phyloP scores from a whole-genome alignment of 148 eudicot genomes.

The Tetragonia tetragonoides region DNA sequence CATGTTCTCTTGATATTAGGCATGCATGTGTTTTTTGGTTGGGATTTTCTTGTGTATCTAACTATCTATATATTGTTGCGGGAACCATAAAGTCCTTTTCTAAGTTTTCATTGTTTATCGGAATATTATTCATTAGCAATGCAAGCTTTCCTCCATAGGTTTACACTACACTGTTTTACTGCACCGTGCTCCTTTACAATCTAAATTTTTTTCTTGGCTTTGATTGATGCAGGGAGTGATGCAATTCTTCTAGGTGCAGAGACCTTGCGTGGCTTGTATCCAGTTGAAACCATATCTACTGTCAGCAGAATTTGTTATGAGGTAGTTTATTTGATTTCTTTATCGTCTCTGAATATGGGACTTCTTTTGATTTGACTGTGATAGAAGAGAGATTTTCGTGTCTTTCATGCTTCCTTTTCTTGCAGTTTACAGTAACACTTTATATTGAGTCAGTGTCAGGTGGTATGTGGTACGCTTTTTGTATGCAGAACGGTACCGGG shows the following conservation, averaged over 20 bases:
- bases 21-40: no score
- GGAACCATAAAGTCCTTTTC: no score
- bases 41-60: constrained; percentile 1
- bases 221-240: constrained; percentile 67
- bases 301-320: constrained; percentile 91
- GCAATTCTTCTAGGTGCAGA: constrained; percentile 99
- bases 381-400: neutral
- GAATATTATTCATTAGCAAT: no score
- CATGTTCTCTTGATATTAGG: no score
- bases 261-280: constrained; percentile 86
- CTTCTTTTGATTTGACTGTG: neutral
- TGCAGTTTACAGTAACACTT: no score
- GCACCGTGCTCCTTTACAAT: no score
- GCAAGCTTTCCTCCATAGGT: no score
- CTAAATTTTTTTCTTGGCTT: constrained; percentile 2
- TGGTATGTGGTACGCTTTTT: no score
- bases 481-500: no score
- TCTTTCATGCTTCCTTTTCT: neutral
- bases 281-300: constrained; percentile 76
- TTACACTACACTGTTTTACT: neutral
- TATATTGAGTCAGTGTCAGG: no score
- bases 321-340: constrained; percentile 35
- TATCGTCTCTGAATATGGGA: neutral
- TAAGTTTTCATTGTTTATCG: no score
- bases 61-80: no score